Conservation (phyloP, 2,329 filamentous ascomycete species). For the Clathrospora elynae region DNA sequence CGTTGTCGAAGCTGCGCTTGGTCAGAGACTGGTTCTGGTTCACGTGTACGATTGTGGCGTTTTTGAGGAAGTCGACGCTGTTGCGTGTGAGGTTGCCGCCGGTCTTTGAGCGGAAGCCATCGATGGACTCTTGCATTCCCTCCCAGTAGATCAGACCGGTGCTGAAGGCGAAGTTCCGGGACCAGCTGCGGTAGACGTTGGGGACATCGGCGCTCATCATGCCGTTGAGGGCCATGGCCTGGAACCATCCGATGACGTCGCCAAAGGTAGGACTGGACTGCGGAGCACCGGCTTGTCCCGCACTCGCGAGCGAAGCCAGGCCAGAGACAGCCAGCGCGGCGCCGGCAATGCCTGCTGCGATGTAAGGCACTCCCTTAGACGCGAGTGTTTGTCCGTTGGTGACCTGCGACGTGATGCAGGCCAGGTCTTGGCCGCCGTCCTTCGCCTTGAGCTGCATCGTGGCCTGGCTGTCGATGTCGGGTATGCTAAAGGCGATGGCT, state of each 20-base stretch:
- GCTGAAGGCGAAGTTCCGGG: constrained; percentile 92
- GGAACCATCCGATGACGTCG: constrained; percentile 87
- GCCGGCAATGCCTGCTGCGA: constrained; percentile 83
- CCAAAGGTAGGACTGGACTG: constrained; percentile 81
- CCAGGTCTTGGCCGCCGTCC: constrained; percentile 66
- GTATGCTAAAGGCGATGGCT: constrained; percentile 84
- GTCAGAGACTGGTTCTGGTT: constrained; percentile 61
- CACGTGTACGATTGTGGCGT: constrained; percentile 74
- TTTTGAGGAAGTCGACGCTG: constrained; percentile 74
- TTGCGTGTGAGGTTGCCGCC: constrained; percentile 86
- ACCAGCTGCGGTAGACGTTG: constrained; percentile 83
- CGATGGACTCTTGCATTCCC: constrained; percentile 79
- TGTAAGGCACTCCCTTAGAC: constrained; percentile 77
- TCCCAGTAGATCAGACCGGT: constrained; percentile 83
- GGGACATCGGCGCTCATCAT: constrained; percentile 94
- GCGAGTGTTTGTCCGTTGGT: constrained; percentile 84
- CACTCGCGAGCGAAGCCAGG: constrained; percentile 67
- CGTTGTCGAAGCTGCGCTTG: constrained; percentile 58
- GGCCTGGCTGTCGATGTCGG: constrained; percentile 86
- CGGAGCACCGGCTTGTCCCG: constrained; percentile 58
- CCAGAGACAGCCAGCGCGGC: constrained; percentile 77
- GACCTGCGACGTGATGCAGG: constrained; percentile 81
- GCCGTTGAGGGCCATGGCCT: constrained; percentile 91
- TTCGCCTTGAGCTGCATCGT: constrained; percentile 73
- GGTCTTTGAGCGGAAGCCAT: constrained; percentile 77